Evolutionary conservation across 1,284 basidiomycete genomes (phyloP).

Genomic region (Farysia itapuensis): DNA sequence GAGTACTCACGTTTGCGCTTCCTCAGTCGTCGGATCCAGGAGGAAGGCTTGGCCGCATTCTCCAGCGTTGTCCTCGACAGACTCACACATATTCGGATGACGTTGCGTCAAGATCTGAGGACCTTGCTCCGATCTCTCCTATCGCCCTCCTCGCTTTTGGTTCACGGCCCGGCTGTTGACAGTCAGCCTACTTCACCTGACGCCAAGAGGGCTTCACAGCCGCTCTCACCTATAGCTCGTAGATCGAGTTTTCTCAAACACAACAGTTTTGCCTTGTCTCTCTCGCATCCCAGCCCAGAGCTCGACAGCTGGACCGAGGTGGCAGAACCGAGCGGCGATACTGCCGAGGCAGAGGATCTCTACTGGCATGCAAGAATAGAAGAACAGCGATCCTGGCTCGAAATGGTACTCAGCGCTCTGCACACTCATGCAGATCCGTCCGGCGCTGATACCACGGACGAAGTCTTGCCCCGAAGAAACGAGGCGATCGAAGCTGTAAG

Average conservation of each 20-base stretch:
- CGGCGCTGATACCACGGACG: background rate
- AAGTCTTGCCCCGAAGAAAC: conserved; percentile 1
- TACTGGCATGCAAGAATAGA: conserved; percentile 32
- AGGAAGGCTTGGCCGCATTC: conserved; percentile 71
- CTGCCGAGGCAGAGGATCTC: conserved; percentile 60
- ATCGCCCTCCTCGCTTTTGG: conserved; percentile 21
- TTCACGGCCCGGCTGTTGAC: conserved; percentile 6
- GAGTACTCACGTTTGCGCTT: conserved; percentile 93
- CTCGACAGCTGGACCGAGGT: conserved; percentile 31
- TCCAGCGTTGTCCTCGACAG: conserved; percentile 79
- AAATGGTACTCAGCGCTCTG: conserved; percentile 24
- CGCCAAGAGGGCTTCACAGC: conserved; percentile 4
- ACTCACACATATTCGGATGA: conserved; percentile 75
- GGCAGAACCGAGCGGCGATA: conserved; percentile 77
- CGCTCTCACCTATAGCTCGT: conserved; percentile 1
- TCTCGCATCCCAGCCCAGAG: no score
- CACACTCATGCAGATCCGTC: conserved; percentile 5
- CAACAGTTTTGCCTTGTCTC: no score
- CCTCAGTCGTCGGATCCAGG: conserved; percentile 76
- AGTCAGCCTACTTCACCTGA: conserved; percentile 11
- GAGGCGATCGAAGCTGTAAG: conserved; percentile 39
- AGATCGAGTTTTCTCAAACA: conserved; percentile 27
- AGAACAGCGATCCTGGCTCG: conserved; percentile 32
- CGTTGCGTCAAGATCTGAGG: conserved; percentile 79
- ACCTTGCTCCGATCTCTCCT: conserved; percentile 70